Conservation (phyloP, 164 flowering plant species). For the Stephania cephalantha region DNA sequence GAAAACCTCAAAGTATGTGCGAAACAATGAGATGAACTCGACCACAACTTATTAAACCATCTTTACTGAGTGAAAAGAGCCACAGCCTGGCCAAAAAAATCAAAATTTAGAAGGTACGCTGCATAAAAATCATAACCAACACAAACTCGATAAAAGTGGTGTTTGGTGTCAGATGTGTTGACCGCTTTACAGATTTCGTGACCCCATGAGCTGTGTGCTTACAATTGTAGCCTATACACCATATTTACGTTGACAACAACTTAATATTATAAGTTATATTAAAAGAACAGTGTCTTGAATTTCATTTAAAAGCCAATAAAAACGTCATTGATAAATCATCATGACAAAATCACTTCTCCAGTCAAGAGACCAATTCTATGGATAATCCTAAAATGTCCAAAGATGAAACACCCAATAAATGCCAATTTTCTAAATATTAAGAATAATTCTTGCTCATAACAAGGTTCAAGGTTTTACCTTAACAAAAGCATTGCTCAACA, state of each 20-base stretch:
- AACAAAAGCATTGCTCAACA: slow-evolving; percentile 64
- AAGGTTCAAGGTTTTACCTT: slow-evolving; percentile 44
- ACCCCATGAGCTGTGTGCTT: no score
- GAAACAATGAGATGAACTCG: no score
- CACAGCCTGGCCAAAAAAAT: no score
- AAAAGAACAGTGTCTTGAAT: background rate
- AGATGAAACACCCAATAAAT: background rate
- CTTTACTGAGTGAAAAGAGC: no score
- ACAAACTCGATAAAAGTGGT: no score
- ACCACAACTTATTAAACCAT: no score
- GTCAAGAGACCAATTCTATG: background rate
- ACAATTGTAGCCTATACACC: background rate
- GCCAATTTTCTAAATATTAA: background rate
- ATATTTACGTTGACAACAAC: background rate
- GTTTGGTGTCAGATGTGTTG: no score
- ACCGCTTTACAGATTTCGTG: no score
- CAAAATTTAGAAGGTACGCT: no score
- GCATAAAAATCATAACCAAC: no score
- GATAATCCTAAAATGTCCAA: background rate
- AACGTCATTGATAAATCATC: background rate
- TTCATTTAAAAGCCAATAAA: background rate
- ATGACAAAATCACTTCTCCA: background rate
- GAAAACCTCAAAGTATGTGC: no score
- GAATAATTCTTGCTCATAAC: background rate
- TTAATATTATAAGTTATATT: background rate